These are phyloP conservation scores for Phytophthora cactorum DNA, from an alignment of 352 stramenopile species.

Conservation along the genomic window DNA sequence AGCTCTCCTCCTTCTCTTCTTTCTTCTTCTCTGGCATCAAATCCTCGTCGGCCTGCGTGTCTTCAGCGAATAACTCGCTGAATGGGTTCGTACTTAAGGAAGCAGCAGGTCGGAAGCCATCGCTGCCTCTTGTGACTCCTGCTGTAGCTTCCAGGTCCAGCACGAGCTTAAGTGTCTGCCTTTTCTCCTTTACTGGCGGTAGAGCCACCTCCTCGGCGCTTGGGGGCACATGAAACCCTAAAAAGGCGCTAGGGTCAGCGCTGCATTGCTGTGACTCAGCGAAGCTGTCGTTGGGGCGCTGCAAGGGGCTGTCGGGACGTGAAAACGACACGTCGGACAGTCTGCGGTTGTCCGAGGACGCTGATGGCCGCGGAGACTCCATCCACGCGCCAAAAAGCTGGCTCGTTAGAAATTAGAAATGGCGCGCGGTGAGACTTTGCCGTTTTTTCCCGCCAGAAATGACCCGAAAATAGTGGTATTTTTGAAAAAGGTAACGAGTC, in stretches of 20 bases:
- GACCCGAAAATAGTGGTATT: not conserved
- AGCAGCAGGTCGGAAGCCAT: constrained; percentile 14
- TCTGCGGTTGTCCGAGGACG: constrained; percentile 26
- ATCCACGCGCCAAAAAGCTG: not conserved
- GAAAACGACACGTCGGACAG: constrained; percentile 35
- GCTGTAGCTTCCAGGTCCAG: constrained; percentile 37
- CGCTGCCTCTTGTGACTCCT: constrained; percentile 6
- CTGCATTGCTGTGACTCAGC: constrained; percentile 63
- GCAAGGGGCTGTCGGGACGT: constrained; percentile 20
- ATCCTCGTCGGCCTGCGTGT: constrained; percentile 61
- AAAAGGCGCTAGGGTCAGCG: constrained; percentile 66
- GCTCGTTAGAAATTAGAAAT: constrained; percentile 12
- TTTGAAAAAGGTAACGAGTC: not conserved
- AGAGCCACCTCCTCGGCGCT: constrained; percentile 16
- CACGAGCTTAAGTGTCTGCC: constrained; percentile 34
- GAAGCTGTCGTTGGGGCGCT: constrained; percentile 44
- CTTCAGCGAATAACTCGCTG: constrained; percentile 52
- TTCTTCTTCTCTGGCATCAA: not conserved
- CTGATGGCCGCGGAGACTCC: constrained; percentile 12
- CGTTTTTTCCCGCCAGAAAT: constrained; percentile 19
- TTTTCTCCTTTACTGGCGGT: constrained; percentile 3
- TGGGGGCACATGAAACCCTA: constrained; percentile 36
- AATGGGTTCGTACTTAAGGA: constrained; percentile 30
- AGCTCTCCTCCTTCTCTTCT: not conserved
- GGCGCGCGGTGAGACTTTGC: not conserved